Percentiles rank a stretch among this genome's conserved stretches.
phyloP scores from a whole-genome alignment of 176 grass and related monocot species.

The Lolium perenne region DNA sequence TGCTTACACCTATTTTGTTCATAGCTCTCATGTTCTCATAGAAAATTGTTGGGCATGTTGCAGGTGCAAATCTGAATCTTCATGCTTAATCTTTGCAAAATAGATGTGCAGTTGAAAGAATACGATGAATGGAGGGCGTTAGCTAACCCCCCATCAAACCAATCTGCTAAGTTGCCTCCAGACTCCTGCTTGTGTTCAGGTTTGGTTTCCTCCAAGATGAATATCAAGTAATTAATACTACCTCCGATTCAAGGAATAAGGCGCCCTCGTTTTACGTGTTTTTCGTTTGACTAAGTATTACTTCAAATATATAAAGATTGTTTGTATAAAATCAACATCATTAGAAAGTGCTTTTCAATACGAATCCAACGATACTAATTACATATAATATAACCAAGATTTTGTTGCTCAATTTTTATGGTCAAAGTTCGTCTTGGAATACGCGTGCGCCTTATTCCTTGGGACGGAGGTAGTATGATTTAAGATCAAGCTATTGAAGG shows the following conservation, averaged over 20 bases:
- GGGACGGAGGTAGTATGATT: no score
- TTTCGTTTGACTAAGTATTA: no score
- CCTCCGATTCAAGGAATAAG: no score
- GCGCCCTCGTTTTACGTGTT: no score
- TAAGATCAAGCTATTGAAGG: neutral
- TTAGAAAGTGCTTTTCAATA: no score
- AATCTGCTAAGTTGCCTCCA: neutral
- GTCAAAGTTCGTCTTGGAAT: no score
- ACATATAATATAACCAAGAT: no score
- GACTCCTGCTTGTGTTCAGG: neutral
- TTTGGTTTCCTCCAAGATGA: conserved; percentile 28
- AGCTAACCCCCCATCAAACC: neutral
- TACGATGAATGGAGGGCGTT: conserved; percentile 5
- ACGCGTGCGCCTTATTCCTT: no score
- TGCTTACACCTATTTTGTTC: neutral
- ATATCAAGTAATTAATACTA: conserved; percentile 16
- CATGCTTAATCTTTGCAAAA: conserved; percentile 27
- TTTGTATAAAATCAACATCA: no score
- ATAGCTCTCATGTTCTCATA: neutral
- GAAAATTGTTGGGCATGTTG: neutral
- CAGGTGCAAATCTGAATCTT: neutral
- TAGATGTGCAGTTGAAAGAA: conserved; percentile 32
- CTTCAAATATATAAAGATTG: no score
- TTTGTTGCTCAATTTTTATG: no score
- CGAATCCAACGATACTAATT: no score